Conservation (phyloP, 1,284 basidiomycete species). For the Pulveroboletus sp. region DNA sequence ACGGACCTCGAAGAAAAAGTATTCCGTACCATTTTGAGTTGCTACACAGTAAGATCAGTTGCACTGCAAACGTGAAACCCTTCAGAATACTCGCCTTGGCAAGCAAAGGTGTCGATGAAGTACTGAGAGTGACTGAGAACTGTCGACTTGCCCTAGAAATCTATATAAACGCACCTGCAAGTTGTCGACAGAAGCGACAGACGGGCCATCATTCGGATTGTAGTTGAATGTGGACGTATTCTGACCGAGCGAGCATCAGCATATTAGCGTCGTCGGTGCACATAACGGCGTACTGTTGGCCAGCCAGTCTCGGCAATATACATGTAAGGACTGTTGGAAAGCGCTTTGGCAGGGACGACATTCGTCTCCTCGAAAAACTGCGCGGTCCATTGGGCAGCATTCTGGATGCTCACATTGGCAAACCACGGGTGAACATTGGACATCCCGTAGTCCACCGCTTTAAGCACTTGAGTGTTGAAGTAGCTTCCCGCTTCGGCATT, state of each 20-base stretch:
- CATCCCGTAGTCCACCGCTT: conserved; percentile 72
- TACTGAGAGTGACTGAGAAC: conserved; percentile 35
- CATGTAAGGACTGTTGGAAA: conserved; percentile 35
- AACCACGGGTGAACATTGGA: conserved; percentile 88
- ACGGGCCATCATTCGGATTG: conserved; percentile 60
- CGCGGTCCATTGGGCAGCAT: conserved; percentile 44
- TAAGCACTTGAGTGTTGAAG: conserved; percentile 72
- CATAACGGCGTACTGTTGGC: conserved; percentile 61
- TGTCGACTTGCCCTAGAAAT: not conserved
- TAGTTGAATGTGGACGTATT: conserved; percentile 50
- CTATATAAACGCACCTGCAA: conserved; percentile 48
- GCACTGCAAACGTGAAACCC: not conserved
- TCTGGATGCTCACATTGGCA: conserved; percentile 63
- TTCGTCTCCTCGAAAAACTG: conserved; percentile 32
- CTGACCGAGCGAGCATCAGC: conserved; percentile 32
- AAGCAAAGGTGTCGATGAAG: conserved; percentile 86
- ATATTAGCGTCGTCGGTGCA: not conserved
- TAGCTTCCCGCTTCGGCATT: conserved; percentile 88
- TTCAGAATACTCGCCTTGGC: conserved; percentile 42
- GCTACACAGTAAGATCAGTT: conserved; percentile 38
- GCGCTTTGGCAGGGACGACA: conserved; percentile 19
- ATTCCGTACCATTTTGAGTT: conserved; percentile 76
- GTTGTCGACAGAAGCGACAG: conserved; percentile 63
- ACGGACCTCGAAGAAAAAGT: conserved; percentile 79
- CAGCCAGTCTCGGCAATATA: conserved; percentile 65